Evolutionary conservation across 2,329 filamentous ascomycete genomes (phyloP).

Genomic region (Cercospora zeae-maydis): DNA sequence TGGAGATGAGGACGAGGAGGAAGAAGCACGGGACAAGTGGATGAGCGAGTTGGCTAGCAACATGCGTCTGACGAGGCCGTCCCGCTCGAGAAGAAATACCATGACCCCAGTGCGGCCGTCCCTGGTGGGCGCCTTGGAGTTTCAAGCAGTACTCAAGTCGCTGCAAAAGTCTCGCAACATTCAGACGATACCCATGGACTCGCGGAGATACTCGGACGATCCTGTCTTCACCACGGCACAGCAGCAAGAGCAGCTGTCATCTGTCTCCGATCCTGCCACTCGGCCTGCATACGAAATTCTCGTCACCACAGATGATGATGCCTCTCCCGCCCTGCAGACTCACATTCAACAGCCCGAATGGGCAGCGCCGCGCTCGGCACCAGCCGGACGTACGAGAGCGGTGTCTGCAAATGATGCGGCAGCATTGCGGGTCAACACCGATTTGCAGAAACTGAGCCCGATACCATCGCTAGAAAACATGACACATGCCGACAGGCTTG

Average conservation of each 20-base stretch:
- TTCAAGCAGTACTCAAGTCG: slow-evolving; percentile 83
- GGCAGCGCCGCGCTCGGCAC: slow-evolving; percentile 23
- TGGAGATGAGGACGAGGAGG: slow-evolving; percentile 59
- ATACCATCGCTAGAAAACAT: slow-evolving; percentile 20
- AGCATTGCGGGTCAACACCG: slow-evolving; percentile 44
- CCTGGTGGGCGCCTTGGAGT: slow-evolving; percentile 88
- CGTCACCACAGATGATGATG: slow-evolving; percentile 16
- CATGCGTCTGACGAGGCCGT: slow-evolving; percentile 79
- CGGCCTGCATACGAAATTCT: slow-evolving; percentile 21
- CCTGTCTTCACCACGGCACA: slow-evolving; percentile 45
- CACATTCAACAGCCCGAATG: slow-evolving; percentile 8
- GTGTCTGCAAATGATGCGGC: slow-evolving; percentile 59
- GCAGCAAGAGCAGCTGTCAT: slow-evolving; percentile 47
- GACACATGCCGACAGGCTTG: slow-evolving; percentile 2
- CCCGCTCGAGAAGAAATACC: slow-evolving; percentile 64
- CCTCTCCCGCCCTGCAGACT: slow-evolving; percentile 5
- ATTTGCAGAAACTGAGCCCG: slow-evolving; percentile 20
- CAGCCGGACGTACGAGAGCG: slow-evolving; percentile 43
- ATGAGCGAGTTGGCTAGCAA: slow-evolving; percentile 82
- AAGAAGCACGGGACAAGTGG: slow-evolving; percentile 61
- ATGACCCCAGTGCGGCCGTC: slow-evolving; percentile 87
- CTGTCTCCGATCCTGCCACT: slow-evolving; percentile 45
- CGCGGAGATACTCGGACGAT: slow-evolving; percentile 67
- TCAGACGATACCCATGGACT: slow-evolving; percentile 64
- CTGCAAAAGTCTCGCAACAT: slow-evolving; percentile 77